phyloP scores from a whole-genome alignment of 31 red algal species.

The Odonthalia washingtoniensis region DNA sequence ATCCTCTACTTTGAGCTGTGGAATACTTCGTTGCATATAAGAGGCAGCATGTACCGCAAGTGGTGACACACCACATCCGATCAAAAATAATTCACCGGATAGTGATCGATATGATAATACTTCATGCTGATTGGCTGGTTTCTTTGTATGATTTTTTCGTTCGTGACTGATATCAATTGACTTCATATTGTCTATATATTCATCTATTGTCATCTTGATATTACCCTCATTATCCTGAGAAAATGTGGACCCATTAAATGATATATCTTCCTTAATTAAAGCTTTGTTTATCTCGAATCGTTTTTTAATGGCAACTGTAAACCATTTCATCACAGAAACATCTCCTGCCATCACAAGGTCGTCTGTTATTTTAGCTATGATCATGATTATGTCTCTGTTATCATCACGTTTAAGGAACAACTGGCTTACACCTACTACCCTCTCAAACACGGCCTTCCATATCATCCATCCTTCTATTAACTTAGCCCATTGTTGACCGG shows the following conservation, averaged over 20 bases:
- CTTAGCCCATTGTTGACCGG: constrained; percentile 52
- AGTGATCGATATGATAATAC: background rate
- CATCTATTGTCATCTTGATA: constrained; percentile 37
- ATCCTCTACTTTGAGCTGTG: background rate
- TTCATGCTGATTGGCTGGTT: background rate
- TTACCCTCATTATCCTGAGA: background rate
- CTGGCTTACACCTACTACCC: constrained; percentile 9
- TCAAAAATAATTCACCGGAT: background rate
- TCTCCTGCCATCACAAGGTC: constrained; percentile 53
- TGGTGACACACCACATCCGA: constrained; percentile 14
- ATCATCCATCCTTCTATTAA: constrained; percentile 57
- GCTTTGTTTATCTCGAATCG: constrained; percentile 44
- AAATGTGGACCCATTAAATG: constrained; percentile 21
- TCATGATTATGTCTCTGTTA: constrained; percentile 19
- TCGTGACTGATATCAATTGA: constrained; percentile 18
- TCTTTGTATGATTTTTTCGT: background rate
- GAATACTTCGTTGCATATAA: constrained; percentile 10
- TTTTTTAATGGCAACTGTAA: constrained; percentile 1
- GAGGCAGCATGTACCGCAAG: background rate
- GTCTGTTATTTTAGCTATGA: constrained; percentile 49
- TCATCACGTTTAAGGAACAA: constrained; percentile 25
- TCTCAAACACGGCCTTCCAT: background rate
- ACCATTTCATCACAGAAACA: constrained; percentile 12
- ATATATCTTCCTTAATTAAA: constrained; percentile 31
- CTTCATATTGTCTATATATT: constrained; percentile 27